These are phyloP conservation scores for Purpureocillium lavendulum DNA, from an alignment of 2,329 filamentous ascomycete species.

Conservation along the genomic window DNA sequence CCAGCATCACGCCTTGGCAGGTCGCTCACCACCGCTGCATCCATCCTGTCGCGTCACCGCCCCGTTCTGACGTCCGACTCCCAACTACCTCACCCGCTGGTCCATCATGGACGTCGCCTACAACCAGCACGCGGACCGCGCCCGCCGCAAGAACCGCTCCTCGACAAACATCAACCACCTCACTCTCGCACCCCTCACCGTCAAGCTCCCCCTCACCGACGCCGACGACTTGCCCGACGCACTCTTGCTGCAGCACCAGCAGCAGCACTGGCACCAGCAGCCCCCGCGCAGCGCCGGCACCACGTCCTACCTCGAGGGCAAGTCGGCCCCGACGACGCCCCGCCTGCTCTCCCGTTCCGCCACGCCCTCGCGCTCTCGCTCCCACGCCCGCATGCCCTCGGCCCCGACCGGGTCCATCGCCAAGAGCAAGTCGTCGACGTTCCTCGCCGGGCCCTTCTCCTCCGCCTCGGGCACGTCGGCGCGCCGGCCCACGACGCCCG, in stretches of 20 bases:
- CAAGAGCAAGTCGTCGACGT: conserved; percentile 57
- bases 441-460: conserved; percentile 29
- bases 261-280: conserved; percentile 3
- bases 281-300: conserved; percentile 9
- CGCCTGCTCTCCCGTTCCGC: conserved; percentile 52
- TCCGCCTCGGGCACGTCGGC: background rate
- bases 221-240: conserved; percentile 36
- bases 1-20: too few species aligned
- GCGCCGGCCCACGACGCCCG: conserved; percentile 11
- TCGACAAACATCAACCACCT: conserved; percentile 51
- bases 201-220: conserved; percentile 50
- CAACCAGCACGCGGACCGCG: conserved; percentile 49
- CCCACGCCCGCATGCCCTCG: conserved; percentile 32
- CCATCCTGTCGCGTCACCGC: too few species aligned
- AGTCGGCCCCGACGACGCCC: conserved; percentile 56
- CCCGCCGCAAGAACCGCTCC: conserved; percentile 50
- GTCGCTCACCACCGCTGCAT: too few species aligned
- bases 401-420: conserved; percentile 29
- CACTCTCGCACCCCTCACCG: conserved; percentile 55
- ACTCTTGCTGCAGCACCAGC: conserved; percentile 15
- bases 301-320: conserved; percentile 50
- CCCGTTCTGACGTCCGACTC: too few species aligned
- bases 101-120: conserved; percentile 47
- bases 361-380: conserved; percentile 38
- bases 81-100: too few species aligned